Percentiles rank a stretch among this genome's conserved stretches.
phyloP scores from a whole-genome alignment of 2,329 filamentous ascomycete genomes.

The Penicillium sp. region DNA sequence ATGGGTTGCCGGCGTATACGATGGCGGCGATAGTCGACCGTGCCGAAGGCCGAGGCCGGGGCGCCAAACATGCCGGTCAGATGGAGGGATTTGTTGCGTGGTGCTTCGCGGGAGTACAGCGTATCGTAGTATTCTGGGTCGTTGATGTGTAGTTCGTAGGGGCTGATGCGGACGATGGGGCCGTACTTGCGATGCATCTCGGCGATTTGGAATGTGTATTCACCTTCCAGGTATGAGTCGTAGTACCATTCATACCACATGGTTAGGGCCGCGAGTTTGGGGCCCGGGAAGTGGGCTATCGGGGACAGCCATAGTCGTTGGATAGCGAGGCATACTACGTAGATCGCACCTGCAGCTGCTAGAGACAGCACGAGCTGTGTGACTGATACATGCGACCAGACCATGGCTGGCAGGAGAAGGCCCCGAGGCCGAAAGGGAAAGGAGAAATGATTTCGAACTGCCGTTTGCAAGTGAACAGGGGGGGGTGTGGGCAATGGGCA shows the following conservation, averaged over 20 bases:
- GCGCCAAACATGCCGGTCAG: slow-evolving; percentile 31
- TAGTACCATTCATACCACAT: slow-evolving; percentile 30
- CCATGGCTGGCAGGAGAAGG: neutral
- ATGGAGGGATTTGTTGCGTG: slow-evolving; percentile 33
- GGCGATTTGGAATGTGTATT: slow-evolving; percentile 25
- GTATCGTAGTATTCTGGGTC: slow-evolving; percentile 27
- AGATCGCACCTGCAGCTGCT: neutral
- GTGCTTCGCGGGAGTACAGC: slow-evolving; percentile 28
- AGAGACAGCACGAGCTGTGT: slow-evolving; percentile 7
- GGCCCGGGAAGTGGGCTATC: slow-evolving; percentile 25
- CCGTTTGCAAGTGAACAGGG: neutral
- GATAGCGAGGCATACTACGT: slow-evolving; percentile 7
- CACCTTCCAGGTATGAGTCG: slow-evolving; percentile 19
- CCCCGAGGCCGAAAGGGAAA: neutral
- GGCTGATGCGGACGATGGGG: slow-evolving; percentile 25
- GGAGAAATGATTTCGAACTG: neutral
- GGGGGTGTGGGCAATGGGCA: neutral
- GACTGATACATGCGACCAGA: slow-evolving; percentile 1
- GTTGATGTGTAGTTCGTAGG: slow-evolving; percentile 35
- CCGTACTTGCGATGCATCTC: slow-evolving; percentile 28
- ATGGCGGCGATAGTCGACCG: slow-evolving; percentile 34
- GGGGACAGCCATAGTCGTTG: slow-evolving; percentile 24
- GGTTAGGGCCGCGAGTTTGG: slow-evolving; percentile 26
- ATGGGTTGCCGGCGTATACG: slow-evolving; percentile 35
- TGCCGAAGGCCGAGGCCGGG: slow-evolving; percentile 34